Evolutionary conservation across 1,139 yeast species (phyloP), one percentile per base, ranked within the genome.

Genomic region (Candida sp.): DNA sequence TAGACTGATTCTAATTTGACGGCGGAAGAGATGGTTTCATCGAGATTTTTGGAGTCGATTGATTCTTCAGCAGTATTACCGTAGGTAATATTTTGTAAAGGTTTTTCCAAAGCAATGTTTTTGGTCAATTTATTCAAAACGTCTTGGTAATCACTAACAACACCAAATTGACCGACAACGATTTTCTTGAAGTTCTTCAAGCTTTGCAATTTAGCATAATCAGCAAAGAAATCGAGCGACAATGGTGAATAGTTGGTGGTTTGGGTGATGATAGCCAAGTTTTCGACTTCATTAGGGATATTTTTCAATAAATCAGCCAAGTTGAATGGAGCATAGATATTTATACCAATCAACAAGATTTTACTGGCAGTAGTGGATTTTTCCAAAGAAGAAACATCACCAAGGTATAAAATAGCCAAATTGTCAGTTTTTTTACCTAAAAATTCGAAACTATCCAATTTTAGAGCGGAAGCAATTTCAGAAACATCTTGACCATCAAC

Each of bases 1-100:
- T 91, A 91, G 21, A 95, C 90, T 44, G 82, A 80, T 64, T 91
- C 97, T 46, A 87, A 73, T 29, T 72, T 66, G 52, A 64, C 62
- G 27, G 77, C 84, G 33, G 71, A 74, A 22, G 64, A 64, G 38
- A 70, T 67, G 22, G 81, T 79, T 37, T 55, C 53, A 6, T 11
- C 7, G 6, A 32, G 11, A 11, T 32, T 12, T 6, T 5, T n/a
- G 12, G 34, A 32, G 12, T 11, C 19, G 19, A 32, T 12, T 9
- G 51, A 40, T 43, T 61, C 50, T 44, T 60, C 34, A 25, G 63
- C 52, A 33, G 57, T 43, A 44, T 68, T 70, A 46, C 96, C 96
- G 47, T 84, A 73, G 35, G 73, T 71, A 47, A 85, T 66, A 58
- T 82, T 80, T 60, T 84, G 91, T 22, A 78, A 61, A 12, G 96